Base-by-base conservation (phyloP, 148 eudicot genomes). In the Pharnaceum exiguum region DNA sequence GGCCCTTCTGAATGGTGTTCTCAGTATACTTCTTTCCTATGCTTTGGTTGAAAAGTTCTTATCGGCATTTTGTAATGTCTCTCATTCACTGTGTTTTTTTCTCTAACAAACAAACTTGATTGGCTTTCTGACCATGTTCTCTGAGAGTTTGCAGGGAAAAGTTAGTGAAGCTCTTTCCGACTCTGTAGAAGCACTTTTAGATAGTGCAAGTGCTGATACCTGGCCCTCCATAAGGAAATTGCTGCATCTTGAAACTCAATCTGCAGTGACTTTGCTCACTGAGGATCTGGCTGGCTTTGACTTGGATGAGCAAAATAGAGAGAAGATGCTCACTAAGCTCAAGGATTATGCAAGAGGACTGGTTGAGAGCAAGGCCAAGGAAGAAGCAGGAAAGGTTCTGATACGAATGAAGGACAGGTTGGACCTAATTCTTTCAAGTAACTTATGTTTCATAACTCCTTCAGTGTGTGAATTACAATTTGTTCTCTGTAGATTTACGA, bases 321-420 rank as follows among this genome's bases (percentile, higher is more conserved):
- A 66, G 13, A 76, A 78, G 63, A 85, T 88, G 95, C 68, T 88
- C 23, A 68, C 62, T 3, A 83, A 57, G 71, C 59, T 85, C 72
- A 78, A 85, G 76, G 68, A 73, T 43, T 65, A 81, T 73, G 95
- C 99, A 58, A 83, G 82, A 74, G 79, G 82, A 65, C 69, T 86
- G 32, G 91, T 93, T 67, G 99, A 85, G 69, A 67, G 65, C 17
- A 88, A 88, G 77, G 82, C 96, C 16, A 88, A 72, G 74, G 99
- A 91, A 68, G 98, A 91, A 79, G 94, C 98, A 22, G 95, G 80
- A 69, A 85, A 85, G 76, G 83, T 85, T 67, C 60, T 93, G 69
- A 69, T 70, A 50, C 96, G 89, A 16, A 93, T 93, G 99, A 93
- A 93, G 69, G 99, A 93, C 57, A 85, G 95, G 99, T 89, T 49